Evolutionary conservation across 1,284 basidiomycete species (phyloP), one percentile per base, ranked within the genome.

Genomic region (Pseudozyma hubeiensis): DNA sequence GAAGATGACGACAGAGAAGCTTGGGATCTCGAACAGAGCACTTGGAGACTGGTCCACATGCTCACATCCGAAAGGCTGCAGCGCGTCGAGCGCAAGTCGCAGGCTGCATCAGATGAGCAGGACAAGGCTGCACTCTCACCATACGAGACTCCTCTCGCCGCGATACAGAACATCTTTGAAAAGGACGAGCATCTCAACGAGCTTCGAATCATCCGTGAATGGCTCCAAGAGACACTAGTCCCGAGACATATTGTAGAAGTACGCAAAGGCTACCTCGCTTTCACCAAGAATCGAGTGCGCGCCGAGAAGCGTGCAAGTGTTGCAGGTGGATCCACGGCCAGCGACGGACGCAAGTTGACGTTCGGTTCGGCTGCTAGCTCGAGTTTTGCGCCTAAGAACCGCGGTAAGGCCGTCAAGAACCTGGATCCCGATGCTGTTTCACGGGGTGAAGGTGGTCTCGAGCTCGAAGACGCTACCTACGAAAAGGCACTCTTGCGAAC

Each of bases 401-500:
- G 67, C 17, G 76, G 76, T 31, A 72, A 74, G 34, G 64, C 59
- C 9, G 77, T 80, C 56, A 66, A 78, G 53, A 70, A 76, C 17
- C 67, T 83, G n/a, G 81, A 83, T 24, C 81, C 81, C 3, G 81
- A 83, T 59, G 80, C 80, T 13, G 66, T 71, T 30, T 62, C 71
- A 24, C 61, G 78, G 17, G 75, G 79, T n/a, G 63, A 76, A 29
- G 78, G 80, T 14, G 57, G 69, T 4, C 61, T 75, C 37, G 81
- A 83, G 59, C 64, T 81, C 3, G 80, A 82, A 35, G 81, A 82
- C 40, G 72, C 70, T 1, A 89, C 88, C 50, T 92, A 91, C 78
- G 93, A 95, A 81, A 92, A 91, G 80, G 88, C 88, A 13, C 85
- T 95, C 16, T 85, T 89, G 0, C 90, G 92, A 61, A 89, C 90